Percentiles rank a stretch among this genome's conserved stretches.
phyloP scores from a whole-genome alignment of 176 grass and related monocot genomes.

The Hordeum marinum region DNA sequence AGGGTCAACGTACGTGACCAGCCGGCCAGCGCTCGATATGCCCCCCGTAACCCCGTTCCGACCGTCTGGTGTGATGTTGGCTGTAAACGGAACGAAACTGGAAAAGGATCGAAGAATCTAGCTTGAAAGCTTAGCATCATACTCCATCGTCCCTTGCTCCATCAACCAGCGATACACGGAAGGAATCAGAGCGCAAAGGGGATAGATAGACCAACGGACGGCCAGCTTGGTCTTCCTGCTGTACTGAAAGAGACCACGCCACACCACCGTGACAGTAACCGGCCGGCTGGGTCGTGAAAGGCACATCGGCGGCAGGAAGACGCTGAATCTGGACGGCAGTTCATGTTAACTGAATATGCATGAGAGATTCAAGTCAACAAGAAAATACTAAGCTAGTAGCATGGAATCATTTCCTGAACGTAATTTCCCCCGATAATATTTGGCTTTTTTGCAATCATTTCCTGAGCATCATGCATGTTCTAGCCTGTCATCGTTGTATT shows the following conservation, averaged over 20 bases:
- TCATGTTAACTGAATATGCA: not conserved
- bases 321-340: not conserved
- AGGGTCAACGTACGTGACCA: slow-evolving; percentile 1
- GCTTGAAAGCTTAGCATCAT: slow-evolving; percentile 11
- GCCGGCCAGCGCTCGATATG: not conserved
- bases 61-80: not conserved
- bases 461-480: not conserved
- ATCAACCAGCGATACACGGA: slow-evolving; percentile 28
- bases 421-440: not conserved
- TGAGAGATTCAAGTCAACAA: not conserved
- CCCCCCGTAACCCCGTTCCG: not conserved
- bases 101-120: slow-evolving; percentile 10
- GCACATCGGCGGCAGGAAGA: not conserved
- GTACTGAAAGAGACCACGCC: not conserved
- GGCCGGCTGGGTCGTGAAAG: not conserved
- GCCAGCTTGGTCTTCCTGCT: not conserved
- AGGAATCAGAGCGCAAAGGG: not conserved
- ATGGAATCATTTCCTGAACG: not conserved
- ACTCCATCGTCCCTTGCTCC: slow-evolving; percentile 34
- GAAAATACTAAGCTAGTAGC: not conserved
- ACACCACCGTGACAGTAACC: not conserved
- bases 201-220: not conserved
- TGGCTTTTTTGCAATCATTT: not conserved
- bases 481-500: not conserved
- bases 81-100: not conserved